Evolutionary conservation across 805 yeast genomes (phyloP), one percentile per base, ranked within the genome.

Genomic region (Starmerella riodocensis): DNA sequence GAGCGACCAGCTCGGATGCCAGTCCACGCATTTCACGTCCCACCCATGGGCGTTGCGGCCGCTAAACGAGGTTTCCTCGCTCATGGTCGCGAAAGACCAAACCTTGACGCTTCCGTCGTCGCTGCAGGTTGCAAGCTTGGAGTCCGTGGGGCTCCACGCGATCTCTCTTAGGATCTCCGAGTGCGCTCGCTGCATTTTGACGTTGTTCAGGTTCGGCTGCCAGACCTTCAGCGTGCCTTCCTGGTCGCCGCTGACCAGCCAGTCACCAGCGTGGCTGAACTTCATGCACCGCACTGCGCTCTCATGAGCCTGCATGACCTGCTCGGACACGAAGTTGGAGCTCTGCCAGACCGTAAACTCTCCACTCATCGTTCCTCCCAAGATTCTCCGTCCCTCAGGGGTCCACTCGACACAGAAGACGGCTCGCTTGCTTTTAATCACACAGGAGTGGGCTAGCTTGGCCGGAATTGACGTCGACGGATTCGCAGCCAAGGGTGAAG

Each of bases 221-320:
- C 98, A 91, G 54, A 80, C 88, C 63, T 91, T 91, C 53, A 91
- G 71, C 5, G 69, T 66, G 20, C 98, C 99, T 41, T 78, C 85
- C 52, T 85, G 88, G 61, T 91, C 97, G 27, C 94, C 95, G 54
- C 93, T 78, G 19, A 91, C 64, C 44, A 91, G 69, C 97, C 97
- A 91, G 47, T 86, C 95, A 45, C 84, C 95, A 44, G 78, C 77
- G 57, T 84, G 93, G 5, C 91, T 76, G 61, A 88, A 91, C 48
- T 73, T 70, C 54, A 84, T 63, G 1, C 88, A 67, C 25, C 85
- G 69, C 27, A 91, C 79, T 0, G 95, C 85, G 43, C 79, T 69
- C 57, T 91, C 99, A 60, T 91, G 99, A 1, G 97, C 97, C 64
- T 91, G 98, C 93, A 86, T 91, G 48, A 91, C 85, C 39, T 94